These are phyloP conservation scores for Amauroascus verrucosus DNA, from an alignment of 2,329 filamentous ascomycete genomes.

Conservation along the genomic window DNA sequence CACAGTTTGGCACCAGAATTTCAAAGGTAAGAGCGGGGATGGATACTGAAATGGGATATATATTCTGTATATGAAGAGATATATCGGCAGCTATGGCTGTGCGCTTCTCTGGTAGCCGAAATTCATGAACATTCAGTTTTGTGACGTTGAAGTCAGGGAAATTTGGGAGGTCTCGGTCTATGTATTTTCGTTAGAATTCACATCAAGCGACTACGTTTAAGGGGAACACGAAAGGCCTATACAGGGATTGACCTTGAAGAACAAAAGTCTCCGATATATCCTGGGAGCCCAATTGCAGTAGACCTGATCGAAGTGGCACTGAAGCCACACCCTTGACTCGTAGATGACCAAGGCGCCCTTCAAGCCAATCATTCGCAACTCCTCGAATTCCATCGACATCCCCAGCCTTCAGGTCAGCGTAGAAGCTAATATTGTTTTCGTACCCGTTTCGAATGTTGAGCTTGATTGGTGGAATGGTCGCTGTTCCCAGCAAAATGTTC, in stretches of 20 bases:
- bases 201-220: conserved; percentile 19
- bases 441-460: conserved; percentile 69
- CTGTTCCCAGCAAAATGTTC: conserved; percentile 65
- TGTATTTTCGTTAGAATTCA: conserved; percentile 15
- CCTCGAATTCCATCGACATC: conserved; percentile 65
- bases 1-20: conserved; percentile 74
- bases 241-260: conserved; percentile 70
- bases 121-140: conserved; percentile 67
- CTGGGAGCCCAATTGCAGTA: conserved; percentile 70
- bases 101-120: conserved; percentile 43
- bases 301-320: conserved; percentile 65
- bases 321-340: conserved; percentile 63
- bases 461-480: conserved; percentile 62
- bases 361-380: conserved; percentile 80
- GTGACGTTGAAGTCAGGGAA: conserved; percentile 77
- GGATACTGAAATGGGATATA: conserved; percentile 65
- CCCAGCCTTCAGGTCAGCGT: conserved; percentile 65
- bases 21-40: conserved; percentile 76
- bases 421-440: conserved; percentile 65
- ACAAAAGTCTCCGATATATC: conserved; percentile 61
- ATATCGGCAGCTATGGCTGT: conserved; percentile 72
- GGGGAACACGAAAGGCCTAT: conserved; percentile 35
- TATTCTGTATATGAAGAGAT: conserved; percentile 60
- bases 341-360: conserved; percentile 62
- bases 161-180: conserved; percentile 55